Percentiles rank a stretch among this genome's conserved stretches.
phyloP scores from a whole-genome alignment of 257 asterid species.

The Gentiana straminea region DNA sequence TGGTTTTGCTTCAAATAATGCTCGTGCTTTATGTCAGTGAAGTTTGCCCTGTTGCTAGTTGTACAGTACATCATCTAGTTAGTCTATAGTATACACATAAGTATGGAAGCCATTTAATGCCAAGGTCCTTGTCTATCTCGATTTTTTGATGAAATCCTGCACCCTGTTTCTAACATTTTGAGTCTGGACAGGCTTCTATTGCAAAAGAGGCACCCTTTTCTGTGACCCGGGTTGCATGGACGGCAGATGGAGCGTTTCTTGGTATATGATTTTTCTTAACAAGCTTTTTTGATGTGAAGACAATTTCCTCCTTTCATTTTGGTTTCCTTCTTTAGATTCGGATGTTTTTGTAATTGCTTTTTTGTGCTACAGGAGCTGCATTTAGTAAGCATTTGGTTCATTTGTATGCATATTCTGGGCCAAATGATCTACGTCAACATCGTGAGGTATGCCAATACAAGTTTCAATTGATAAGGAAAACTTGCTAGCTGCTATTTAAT shows the following conservation, averaged over 20 bases:
- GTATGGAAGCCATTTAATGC: too few relatives aligned
- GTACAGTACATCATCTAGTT: too few relatives aligned
- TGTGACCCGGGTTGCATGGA: constrained; percentile 86
- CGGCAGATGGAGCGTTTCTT: constrained; percentile 80
- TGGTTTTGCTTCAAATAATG: too few relatives aligned
- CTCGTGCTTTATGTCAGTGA: too few relatives aligned
- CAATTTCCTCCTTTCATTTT: background rate
- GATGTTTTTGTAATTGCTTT: constrained; percentile 8
- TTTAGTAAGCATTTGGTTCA: constrained; percentile 89
- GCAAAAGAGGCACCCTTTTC: constrained; percentile 83
- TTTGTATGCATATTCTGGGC: constrained; percentile 70
- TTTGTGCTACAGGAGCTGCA: constrained; percentile 79
- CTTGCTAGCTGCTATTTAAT: constrained; percentile 9
- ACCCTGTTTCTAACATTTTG: constrained; percentile 14
- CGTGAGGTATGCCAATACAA: constrained; percentile 50
- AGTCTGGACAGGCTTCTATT: constrained; percentile 65
- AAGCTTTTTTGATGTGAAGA: background rate
- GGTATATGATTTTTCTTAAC: constrained; percentile 35
- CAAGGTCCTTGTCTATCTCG: too few relatives aligned
- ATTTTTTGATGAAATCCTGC: too few relatives aligned
- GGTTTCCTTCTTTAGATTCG: background rate
- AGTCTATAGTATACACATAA: too few relatives aligned
- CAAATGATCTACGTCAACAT: constrained; percentile 79
- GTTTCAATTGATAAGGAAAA: constrained; percentile 7
- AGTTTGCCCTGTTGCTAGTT: too few relatives aligned